Base-by-base conservation (phyloP, 169 alveolate genomes). In the Eimeria mitis region DNA sequence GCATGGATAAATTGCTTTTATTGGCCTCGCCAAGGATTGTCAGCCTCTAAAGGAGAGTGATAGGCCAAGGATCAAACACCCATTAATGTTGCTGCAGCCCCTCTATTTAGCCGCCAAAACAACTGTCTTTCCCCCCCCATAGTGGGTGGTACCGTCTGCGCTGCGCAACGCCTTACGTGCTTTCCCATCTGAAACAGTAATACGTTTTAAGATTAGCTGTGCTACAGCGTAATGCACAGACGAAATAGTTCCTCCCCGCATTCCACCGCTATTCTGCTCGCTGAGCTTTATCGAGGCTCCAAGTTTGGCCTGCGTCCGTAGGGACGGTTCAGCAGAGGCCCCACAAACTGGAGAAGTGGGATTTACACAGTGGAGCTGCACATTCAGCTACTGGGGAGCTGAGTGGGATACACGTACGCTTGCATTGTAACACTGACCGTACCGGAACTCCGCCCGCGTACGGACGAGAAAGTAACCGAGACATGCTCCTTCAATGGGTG, bases 161-260 rank as follows among this genome's bases (percentile, higher is more conserved):
- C 54, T 40, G 40, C 54, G 31, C 31, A 40, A 21, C 52, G 83
- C 37, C 83, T 6, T 73, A 19, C 83, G 1, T 37, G 49, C 13
- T 42, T 40, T 40, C 83, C 6, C 31, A 14, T 5, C 83, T 40
- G 56, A 0, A 40, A 73, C 52, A 19, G 83, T 73, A 73, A 73
- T 73, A 16, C 52, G 83, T 73, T 73, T 73, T 73, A 73, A 37
- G 52, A 16, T 52, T 73, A 73, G 52, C 54, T 73, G 54, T 73
- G 83, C 83, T 73, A 8, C 42, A 40, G 83, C 19, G 13, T 21
- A 37, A 52, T 40, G 56, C 16, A 40, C 16, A n/a, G 34, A 73
- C 9, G 34, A 40, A 0, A 2, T 42, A 1, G 16, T 40, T 19
- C 19, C 40, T 2, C 21, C 23, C 54, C 31, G 1, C 83, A 21